Conservation (phyloP, 2,329 filamentous ascomycete genomes). For the Phyllosticta capitalensis region DNA sequence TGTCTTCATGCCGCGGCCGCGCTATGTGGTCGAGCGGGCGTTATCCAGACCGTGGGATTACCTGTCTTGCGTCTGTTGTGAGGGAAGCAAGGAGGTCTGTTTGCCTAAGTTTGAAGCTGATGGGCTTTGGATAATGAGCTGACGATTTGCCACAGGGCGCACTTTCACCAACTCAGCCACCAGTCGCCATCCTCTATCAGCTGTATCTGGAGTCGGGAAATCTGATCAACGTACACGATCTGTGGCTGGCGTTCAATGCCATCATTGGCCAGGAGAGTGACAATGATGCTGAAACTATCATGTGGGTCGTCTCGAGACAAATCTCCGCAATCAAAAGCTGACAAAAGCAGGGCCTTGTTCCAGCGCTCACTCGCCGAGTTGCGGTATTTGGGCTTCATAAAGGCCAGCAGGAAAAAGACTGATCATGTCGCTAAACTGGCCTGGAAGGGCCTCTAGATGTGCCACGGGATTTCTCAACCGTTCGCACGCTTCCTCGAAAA, state of each 20-base stretch:
- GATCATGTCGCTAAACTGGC: constrained; percentile 82
- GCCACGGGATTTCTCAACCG: not conserved
- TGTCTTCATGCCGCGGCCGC: constrained; percentile 66
- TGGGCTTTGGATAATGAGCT: not conserved
- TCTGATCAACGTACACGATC: constrained; percentile 68
- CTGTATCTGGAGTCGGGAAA: constrained; percentile 68
- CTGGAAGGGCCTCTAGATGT: constrained; percentile 60
- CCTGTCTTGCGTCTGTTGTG: constrained; percentile 62
- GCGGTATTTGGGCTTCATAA: constrained; percentile 76
- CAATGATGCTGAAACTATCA: constrained; percentile 30
- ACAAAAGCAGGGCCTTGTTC: constrained; percentile 53
- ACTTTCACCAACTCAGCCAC: constrained; percentile 53
- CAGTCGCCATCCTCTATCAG: constrained; percentile 66
- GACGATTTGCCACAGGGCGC: constrained; percentile 19
- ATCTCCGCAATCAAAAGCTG: constrained; percentile 19
- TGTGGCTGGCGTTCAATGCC: constrained; percentile 67
- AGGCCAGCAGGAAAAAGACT: constrained; percentile 79
- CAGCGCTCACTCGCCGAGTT: constrained; percentile 80
- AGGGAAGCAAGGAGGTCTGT: constrained; percentile 16
- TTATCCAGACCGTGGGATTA: constrained; percentile 68
- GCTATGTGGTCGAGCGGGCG: constrained; percentile 60
- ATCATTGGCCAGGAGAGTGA: constrained; percentile 45
- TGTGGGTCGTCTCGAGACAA: constrained; percentile 14
- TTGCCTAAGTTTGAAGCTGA: not conserved
- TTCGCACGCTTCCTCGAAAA: not conserved